phyloP scores from a whole-genome alignment of 1,139 yeast genomes.

The Chernovozyma sophiae-reginae region DNA sequence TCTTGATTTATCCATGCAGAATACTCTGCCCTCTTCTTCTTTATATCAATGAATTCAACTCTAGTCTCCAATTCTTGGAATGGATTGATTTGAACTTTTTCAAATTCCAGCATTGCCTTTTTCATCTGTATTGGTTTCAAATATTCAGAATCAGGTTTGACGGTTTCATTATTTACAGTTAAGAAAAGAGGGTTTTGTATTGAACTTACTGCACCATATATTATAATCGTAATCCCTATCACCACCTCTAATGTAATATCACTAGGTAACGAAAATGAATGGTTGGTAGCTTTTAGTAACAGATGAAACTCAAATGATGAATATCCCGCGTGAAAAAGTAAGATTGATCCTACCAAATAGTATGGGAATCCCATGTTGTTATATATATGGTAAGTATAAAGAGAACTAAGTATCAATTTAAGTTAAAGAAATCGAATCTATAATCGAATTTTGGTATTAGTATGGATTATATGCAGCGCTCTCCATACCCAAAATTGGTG shows the following conservation, averaged over 20 bases:
- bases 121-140: slow-evolving; percentile 47
- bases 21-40: slow-evolving; percentile 37
- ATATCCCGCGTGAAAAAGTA: slow-evolving; percentile 46
- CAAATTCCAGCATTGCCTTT: slow-evolving; percentile 41
- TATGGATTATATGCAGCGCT: no score
- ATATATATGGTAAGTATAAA: no score
- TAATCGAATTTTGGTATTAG: no score
- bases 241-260: slow-evolving; percentile 42
- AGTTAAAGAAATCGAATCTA: background rate
- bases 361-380: slow-evolving; percentile 4
- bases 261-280: slow-evolving; percentile 22
- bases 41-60: slow-evolving; percentile 43
- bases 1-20: slow-evolving; percentile 27
- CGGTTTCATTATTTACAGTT: slow-evolving; percentile 17
- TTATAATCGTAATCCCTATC: slow-evolving; percentile 34
- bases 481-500: no score
- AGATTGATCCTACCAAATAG: slow-evolving; percentile 28
- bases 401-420: no score
- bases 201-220: slow-evolving; percentile 31
- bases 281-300: slow-evolving; percentile 10
- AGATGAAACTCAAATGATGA: slow-evolving; percentile 49
- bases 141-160: slow-evolving; percentile 20
- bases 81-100: slow-evolving; percentile 41
- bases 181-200: slow-evolving; percentile 22
- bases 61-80: slow-evolving; percentile 42